Evolutionary conservation across 176 grass and related monocot species (phyloP).

Genomic region (Lolium perenne): DNA sequence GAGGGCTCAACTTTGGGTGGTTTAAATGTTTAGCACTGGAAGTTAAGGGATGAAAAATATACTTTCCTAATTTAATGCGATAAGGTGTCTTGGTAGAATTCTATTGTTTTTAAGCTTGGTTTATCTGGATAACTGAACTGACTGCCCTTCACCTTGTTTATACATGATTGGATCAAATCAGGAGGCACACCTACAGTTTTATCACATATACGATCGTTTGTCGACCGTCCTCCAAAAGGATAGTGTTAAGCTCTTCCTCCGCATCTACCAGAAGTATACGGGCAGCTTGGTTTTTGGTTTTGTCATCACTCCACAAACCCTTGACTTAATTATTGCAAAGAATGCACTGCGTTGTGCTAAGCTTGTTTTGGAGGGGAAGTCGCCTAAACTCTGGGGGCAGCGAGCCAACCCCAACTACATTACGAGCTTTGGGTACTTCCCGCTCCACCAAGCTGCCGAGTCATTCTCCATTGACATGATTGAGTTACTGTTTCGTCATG

Average conservation of each 20-base stretch:
- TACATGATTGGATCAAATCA: not conserved
- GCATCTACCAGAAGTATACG: not conserved
- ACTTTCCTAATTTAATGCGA: not conserved
- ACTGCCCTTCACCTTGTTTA: not conserved
- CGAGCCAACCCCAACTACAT: conserved; percentile 28
- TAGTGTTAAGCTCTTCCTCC: not conserved
- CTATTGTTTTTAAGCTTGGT: not conserved
- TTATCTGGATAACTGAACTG: not conserved
- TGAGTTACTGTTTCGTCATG: not conserved
- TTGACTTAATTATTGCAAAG: not conserved
- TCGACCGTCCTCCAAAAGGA: not conserved
- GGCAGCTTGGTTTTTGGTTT: not conserved
- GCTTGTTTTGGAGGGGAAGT: conserved; percentile 34
- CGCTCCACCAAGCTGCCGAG: conserved; percentile 41
- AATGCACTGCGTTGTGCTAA: conserved; percentile 41
- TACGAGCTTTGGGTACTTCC: conserved; percentile 13
- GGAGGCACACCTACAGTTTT: not conserved
- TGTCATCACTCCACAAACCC: conserved; percentile 24
- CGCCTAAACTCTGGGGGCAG: not conserved
- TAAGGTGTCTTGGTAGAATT: not conserved
- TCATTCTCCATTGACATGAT: conserved; percentile 35
- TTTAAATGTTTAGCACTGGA: not conserved
- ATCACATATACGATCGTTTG: not conserved
- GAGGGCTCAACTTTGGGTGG: not conserved
- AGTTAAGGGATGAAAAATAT: not conserved